These are phyloP conservation scores for Xerocomus potaroensis DNA, from an alignment of 768 basidiomycete species.

Conservation along the genomic window DNA sequence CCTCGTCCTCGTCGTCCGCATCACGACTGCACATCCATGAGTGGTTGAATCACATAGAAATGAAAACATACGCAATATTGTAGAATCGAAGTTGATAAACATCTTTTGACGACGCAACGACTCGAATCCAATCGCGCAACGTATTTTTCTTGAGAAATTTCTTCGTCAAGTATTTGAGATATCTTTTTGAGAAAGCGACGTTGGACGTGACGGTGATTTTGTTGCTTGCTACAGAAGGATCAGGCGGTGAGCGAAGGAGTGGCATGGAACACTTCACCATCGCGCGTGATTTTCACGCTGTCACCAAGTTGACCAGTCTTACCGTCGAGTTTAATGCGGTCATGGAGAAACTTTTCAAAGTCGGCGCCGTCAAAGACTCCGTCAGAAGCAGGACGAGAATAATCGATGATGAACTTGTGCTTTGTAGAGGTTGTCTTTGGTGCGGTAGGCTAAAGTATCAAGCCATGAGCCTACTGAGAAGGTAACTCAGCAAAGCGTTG, in stretches of 20 bases:
- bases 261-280: conserved; percentile 51
- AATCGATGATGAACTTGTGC: conserved; percentile 83
- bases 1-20: conserved; percentile 56
- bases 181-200: conserved; percentile 93
- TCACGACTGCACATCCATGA: conserved; percentile 38
- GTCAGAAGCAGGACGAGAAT: conserved; percentile 73
- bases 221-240: conserved; percentile 51
- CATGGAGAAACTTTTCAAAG: conserved; percentile 87
- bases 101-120: conserved; percentile 92
- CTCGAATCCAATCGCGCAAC: conserved; percentile 96
- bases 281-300: conserved; percentile 78
- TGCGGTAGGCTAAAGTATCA: conserved; percentile 48
- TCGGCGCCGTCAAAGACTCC: conserved; percentile 58
- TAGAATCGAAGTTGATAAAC: conserved; percentile 94
- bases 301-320: conserved; percentile 93
- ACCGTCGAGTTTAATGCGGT: conserved; percentile 90
- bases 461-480: conserved; percentile 88
- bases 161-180: conserved; percentile 98
- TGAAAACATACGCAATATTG: conserved; percentile 71
- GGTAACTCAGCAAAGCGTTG: conserved; percentile 83
- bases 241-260: not conserved
- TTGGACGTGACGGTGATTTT: conserved; percentile 83
- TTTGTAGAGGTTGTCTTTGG: conserved; percentile 52
- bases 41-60: no score
- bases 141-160: conserved; percentile 98